Evolutionary conservation across 768 basidiomycete species (phyloP).

Genomic region (Mycena filopes): DNA sequence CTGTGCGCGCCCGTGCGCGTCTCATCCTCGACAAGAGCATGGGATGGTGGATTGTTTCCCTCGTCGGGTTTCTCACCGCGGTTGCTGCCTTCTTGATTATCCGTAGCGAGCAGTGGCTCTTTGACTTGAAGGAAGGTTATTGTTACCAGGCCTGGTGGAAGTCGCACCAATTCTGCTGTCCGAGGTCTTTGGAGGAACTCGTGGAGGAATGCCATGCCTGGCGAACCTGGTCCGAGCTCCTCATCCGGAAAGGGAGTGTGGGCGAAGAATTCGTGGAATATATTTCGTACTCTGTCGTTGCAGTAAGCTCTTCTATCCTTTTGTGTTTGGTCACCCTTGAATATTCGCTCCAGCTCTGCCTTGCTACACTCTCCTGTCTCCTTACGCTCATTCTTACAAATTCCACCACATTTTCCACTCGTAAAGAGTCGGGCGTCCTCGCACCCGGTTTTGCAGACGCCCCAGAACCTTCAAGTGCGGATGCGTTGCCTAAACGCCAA

Average conservation of each 20-base stretch:
- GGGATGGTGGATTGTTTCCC: constrained; percentile 90
- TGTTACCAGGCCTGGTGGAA: constrained; percentile 77
- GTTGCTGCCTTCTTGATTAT: constrained; percentile 88
- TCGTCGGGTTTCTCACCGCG: constrained; percentile 89
- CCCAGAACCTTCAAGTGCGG: constrained; percentile 36
- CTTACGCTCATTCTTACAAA: constrained; percentile 90
- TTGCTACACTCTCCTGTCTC: constrained; percentile 79
- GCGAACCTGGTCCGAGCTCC: constrained; percentile 77
- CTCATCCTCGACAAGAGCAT: constrained; percentile 79
- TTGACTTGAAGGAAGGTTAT: constrained; percentile 93
- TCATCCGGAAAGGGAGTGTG: constrained; percentile 49
- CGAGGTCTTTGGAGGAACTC: constrained; percentile 42
- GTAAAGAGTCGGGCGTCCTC: constrained; percentile 87
- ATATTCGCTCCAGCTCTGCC: constrained; percentile 60
- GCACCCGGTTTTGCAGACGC: constrained; percentile 55
- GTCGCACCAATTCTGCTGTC: constrained; percentile 87
- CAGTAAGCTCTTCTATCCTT: constrained; percentile 64
- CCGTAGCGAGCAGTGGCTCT: constrained; percentile 87
- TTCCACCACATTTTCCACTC: constrained; percentile 87
- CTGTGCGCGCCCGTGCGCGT: constrained; percentile 71
- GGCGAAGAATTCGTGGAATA: constrained; percentile 69
- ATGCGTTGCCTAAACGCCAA: constrained; percentile 60
- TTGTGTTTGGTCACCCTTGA: constrained; percentile 2
- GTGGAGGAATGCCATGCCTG: constrained; percentile 71
- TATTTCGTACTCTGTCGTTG: constrained; percentile 74